Conservation (phyloP, 306 rosid species). For the Corylus avellana region DNA sequence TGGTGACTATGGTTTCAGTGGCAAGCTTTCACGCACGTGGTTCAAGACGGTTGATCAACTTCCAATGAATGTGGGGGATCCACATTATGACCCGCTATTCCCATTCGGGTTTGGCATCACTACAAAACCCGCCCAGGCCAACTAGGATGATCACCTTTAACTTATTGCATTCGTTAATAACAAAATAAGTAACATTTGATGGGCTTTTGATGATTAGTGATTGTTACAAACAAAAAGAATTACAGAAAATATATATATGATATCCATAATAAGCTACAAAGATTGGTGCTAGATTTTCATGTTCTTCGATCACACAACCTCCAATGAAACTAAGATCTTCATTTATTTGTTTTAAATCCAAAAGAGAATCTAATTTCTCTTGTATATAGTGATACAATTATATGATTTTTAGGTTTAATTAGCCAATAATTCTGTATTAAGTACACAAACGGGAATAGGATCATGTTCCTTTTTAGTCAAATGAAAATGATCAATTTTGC, state of each 20-base stretch:
- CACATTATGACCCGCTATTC: slow-evolving; percentile 6
- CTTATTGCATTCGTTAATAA: not conserved
- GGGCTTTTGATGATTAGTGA: not conserved
- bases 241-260: too few relatives aligned
- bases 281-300: too few relatives aligned
- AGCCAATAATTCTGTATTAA: too few relatives aligned
- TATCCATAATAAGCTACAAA: not conserved
- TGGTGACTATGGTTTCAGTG: not conserved
- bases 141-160: not conserved
- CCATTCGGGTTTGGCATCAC: slow-evolving; percentile 4
- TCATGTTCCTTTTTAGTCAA: too few relatives aligned
- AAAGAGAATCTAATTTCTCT: too few relatives aligned
- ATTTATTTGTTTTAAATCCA: too few relatives aligned
- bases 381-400: too few relatives aligned
- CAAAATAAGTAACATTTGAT: not conserved
- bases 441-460: too few relatives aligned
- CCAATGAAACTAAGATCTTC: too few relatives aligned
- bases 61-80: slow-evolving; percentile 8
- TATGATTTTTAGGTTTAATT: too few relatives aligned
- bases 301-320: too few relatives aligned
- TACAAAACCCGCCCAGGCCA: not conserved
- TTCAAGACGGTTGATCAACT: slow-evolving; percentile 2
- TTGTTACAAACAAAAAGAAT: not conserved
- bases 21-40: slow-evolving; percentile 1
- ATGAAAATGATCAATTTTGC: too few relatives aligned